These are phyloP conservation scores for Saccharomycopsis vini DNA, from an alignment of 805 yeast species.

Conservation along the genomic window DNA sequence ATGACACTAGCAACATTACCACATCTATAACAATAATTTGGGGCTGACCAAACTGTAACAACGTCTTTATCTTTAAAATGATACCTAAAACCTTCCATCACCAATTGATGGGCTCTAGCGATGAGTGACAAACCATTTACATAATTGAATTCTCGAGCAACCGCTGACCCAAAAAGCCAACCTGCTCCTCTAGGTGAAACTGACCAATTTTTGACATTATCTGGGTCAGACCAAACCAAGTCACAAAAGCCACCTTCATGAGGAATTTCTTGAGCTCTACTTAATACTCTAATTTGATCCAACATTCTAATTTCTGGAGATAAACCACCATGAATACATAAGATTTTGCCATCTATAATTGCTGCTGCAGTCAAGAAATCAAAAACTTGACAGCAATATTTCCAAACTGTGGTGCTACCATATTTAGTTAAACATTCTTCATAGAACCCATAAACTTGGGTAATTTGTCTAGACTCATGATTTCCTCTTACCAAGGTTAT, in stretches of 20 bases:
- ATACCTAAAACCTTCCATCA: slow-evolving; percentile 96
- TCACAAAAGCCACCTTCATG: slow-evolving; percentile 99
- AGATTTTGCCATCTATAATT: slow-evolving; percentile 84
- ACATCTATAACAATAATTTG: slow-evolving; percentile 93
- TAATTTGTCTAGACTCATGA: slow-evolving; percentile 93
- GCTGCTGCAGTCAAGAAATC: slow-evolving; percentile 93
- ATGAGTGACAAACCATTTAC: slow-evolving; percentile 81
- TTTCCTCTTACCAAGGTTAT: slow-evolving; percentile 94
- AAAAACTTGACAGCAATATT: slow-evolving; percentile 91
- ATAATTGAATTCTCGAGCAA: slow-evolving; percentile 92
- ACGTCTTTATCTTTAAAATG: slow-evolving; percentile 95
- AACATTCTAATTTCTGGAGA: slow-evolving; percentile 96
- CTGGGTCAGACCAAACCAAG: slow-evolving; percentile 96
- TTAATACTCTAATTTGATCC: slow-evolving; percentile 88
- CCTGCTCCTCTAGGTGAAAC: slow-evolving; percentile 98
- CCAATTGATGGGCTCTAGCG: slow-evolving; percentile 96
- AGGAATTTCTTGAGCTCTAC: slow-evolving; percentile 96
- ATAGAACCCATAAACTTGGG: slow-evolving; percentile 97
- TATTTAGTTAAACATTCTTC: slow-evolving; percentile 91
- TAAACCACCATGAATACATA: slow-evolving; percentile 96
- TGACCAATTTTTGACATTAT: slow-evolving; percentile 96
- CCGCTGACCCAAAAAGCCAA: slow-evolving; percentile 92
- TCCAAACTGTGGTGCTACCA: slow-evolving; percentile 94
- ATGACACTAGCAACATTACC: slow-evolving; percentile 98
- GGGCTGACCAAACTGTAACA: slow-evolving; percentile 97